A percentile compares a stretch with the other conserved stretches of the same genome.
phyloP scores from a whole-genome alignment of 768 basidiomycete genomes.

The Pleurotus citrinopileatus region DNA sequence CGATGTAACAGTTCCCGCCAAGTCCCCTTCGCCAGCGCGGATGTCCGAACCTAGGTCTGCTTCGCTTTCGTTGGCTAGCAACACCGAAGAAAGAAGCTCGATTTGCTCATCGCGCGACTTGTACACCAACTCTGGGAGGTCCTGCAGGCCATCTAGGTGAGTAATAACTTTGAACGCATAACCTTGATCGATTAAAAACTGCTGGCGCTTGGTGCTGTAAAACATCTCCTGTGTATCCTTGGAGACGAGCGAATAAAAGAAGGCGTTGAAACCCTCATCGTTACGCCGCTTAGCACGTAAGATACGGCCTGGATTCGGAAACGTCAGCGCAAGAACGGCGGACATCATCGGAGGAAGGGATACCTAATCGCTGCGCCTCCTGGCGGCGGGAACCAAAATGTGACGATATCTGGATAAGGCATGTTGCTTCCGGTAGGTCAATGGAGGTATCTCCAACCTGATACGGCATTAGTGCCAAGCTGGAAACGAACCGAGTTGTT shows the following conservation, averaged over 20 bases:
- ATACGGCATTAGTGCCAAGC: not conserved
- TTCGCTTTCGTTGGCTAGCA: conserved; percentile 87
- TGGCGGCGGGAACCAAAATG: conserved; percentile 98
- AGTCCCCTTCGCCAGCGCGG: conserved; percentile 77
- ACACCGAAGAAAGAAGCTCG: conserved; percentile 90
- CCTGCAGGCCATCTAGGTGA: conserved; percentile 88
- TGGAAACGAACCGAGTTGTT: conserved; percentile 19
- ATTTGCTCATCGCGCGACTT: conserved; percentile 91
- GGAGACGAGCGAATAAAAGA: conserved; percentile 98
- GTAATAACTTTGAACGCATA: conserved; percentile 99
- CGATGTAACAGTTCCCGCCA: conserved; percentile 82
- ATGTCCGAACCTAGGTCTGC: conserved; percentile 87
- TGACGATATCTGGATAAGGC: conserved; percentile 98
- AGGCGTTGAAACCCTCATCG: conserved; percentile 99
- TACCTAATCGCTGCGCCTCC: conserved; percentile 94
- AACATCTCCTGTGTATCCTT: conserved; percentile 99
- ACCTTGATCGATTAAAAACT: conserved; percentile 98
- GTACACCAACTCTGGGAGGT: conserved; percentile 87
- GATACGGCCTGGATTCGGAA: conserved; percentile 69
- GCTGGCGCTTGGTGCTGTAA: conserved; percentile 98
- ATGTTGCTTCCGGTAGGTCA: conserved; percentile 97
- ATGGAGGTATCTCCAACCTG: conserved; percentile 98
- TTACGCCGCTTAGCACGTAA: conserved; percentile 95
- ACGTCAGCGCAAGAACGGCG: conserved; percentile 7
- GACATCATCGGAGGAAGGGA: conserved; percentile 16